Conservation (phyloP, 139 green algal species). For the Picochlorum sp. region DNA sequence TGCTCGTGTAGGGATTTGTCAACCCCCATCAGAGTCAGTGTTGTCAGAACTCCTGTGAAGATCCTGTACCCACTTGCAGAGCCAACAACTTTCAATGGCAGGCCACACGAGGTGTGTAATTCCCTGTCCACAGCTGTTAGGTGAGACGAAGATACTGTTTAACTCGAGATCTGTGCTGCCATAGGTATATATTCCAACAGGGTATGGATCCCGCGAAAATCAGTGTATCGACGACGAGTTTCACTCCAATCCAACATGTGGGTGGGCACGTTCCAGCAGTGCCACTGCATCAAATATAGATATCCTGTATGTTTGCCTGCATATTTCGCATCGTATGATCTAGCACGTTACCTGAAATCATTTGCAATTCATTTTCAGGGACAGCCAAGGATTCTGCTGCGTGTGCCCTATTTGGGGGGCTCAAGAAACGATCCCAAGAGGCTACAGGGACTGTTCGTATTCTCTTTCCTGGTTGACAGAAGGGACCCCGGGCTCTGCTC, state of each 20-base stretch:
- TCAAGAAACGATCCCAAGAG: neutral
- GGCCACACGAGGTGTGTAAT: constrained; percentile 36
- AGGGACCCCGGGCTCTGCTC: constrained; percentile 36
- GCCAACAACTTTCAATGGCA: constrained; percentile 37
- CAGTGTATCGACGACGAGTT: constrained; percentile 36
- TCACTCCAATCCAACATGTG: constrained; percentile 52
- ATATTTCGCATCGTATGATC: neutral
- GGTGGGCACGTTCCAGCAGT: constrained; percentile 44
- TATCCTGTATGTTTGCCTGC: constrained; percentile 19
- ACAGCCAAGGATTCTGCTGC: constrained; percentile 79
- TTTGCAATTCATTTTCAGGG: constrained; percentile 14
- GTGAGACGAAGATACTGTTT: too few relatives aligned
- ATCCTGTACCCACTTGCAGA: constrained; percentile 59
- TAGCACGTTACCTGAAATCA: neutral
- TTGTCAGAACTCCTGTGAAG: constrained; percentile 57
- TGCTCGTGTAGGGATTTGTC: constrained; percentile 66
- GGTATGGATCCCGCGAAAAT: neutral
- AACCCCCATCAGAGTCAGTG: constrained; percentile 35
- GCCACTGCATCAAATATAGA: neutral
- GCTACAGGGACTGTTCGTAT: constrained; percentile 2
- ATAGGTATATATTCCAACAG: constrained; percentile 13
- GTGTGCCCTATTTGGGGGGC: constrained; percentile 30
- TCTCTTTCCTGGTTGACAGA: neutral
- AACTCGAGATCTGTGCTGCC: too few relatives aligned
- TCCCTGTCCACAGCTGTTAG: too few relatives aligned